phyloP scores from a whole-genome alignment of 1,284 basidiomycete genomes.

The Meripilus lineatus region DNA sequence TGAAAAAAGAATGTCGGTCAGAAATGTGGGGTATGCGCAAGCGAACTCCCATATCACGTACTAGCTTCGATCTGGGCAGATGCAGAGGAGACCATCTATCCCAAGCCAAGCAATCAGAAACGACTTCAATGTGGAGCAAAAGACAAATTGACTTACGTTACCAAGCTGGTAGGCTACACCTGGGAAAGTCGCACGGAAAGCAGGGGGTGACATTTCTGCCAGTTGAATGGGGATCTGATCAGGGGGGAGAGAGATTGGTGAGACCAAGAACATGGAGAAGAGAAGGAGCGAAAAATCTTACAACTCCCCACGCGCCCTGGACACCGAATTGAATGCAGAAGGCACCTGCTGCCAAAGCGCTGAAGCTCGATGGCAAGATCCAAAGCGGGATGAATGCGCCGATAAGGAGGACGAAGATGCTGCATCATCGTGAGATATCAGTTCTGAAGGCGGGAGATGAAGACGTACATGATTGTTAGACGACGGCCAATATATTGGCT shows the following conservation, averaged over 20 bases:
- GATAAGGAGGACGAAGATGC: slow-evolving; percentile 52
- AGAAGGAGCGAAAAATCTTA: slow-evolving; percentile 23
- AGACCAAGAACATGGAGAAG: not conserved
- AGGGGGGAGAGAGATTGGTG: not conserved
- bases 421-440: slow-evolving; percentile 17
- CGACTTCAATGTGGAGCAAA: not conserved
- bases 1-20: slow-evolving; percentile 9
- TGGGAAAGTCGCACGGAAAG: slow-evolving; percentile 91
- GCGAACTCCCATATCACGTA: slow-evolving; percentile 13
- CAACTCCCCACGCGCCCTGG: slow-evolving; percentile 80
- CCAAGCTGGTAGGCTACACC: slow-evolving; percentile 90
- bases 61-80: slow-evolving; percentile 91
- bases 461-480: slow-evolving; percentile 71
- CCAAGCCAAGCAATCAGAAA: slow-evolving; percentile 12
- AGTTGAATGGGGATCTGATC: slow-evolving; percentile 76
- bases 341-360: slow-evolving; percentile 66
- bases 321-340: slow-evolving; percentile 87
- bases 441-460: slow-evolving; percentile 7
- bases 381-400: slow-evolving; percentile 79
- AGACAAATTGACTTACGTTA: slow-evolving; percentile 41
- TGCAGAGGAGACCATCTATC: slow-evolving; percentile 81
- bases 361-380: slow-evolving; percentile 73
- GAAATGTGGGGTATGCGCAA: slow-evolving; percentile 1
- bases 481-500: slow-evolving; percentile 89
- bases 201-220: slow-evolving; percentile 88